Conservation (phyloP, 305 asterid species). For the Rubia tinctorum region DNA sequence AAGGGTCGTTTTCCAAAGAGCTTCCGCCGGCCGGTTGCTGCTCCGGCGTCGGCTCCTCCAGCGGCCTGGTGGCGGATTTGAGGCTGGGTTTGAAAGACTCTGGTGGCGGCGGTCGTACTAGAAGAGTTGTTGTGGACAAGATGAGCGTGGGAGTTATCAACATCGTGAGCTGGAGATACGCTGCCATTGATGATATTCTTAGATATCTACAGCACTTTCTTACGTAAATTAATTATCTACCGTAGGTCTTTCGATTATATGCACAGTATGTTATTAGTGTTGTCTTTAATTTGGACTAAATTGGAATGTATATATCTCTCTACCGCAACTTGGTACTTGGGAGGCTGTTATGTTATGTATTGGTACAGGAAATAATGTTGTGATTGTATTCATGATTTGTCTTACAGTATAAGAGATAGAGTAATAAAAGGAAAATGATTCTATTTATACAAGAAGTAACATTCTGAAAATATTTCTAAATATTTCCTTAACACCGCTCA, state of each 20-base stretch:
- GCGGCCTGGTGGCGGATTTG: constrained; percentile 78
- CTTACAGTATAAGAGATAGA: too few relatives aligned
- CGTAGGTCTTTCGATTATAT: neutral
- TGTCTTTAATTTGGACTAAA: neutral
- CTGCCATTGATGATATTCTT: constrained; percentile 63
- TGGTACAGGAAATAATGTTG: too few relatives aligned
- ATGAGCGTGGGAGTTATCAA: constrained; percentile 69
- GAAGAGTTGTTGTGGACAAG: constrained; percentile 57
- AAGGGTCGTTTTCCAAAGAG: constrained; percentile 87
- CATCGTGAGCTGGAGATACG: constrained; percentile 76
- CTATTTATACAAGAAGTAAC: too few relatives aligned
- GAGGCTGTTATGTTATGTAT: too few relatives aligned
- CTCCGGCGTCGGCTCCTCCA: constrained; percentile 28
- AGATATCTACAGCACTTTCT: constrained; percentile 84
- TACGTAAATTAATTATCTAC: neutral
- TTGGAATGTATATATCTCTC: too few relatives aligned
- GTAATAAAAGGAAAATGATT: too few relatives aligned
- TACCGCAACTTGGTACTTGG: too few relatives aligned
- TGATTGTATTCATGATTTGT: too few relatives aligned
- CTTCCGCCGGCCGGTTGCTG: constrained; percentile 70
- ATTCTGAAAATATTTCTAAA: too few relatives aligned
- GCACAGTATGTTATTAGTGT: neutral
- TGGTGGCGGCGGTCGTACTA: neutral
- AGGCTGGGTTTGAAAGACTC: constrained; percentile 42
- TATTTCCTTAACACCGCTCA: too few relatives aligned